Base-by-base conservation (phyloP, 2,329 filamentous ascomycete species). In the Fusarium veterinarium region DNA sequence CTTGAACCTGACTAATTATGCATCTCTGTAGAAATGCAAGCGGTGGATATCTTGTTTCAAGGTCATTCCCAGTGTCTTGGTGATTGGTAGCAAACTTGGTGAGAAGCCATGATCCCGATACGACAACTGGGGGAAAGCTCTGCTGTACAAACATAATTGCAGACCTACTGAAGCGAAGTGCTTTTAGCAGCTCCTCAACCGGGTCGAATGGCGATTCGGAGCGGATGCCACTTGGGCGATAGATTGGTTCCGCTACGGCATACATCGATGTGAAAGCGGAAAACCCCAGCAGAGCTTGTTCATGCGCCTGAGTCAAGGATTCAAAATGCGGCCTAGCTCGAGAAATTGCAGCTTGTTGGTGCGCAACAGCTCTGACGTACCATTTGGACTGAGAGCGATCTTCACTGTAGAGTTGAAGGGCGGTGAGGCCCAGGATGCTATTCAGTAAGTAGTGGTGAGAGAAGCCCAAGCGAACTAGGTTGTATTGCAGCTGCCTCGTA, bases 151-250 rank as follows among this genome's bases (percentile, higher is more conserved):
- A 46, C 44, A 30, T n/a, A 8, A 46, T 16, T 16, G 44, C 30
- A 16, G 44, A 46, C 3, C 44, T 46, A 4, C 44, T 46, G 13
- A 46, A 46, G 25, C 25, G 9, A 8, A 46, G 44, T 2, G 25
- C 44, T 8, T 8, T n/a, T 2, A 46, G 19, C 4, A 46, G 19
- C 19, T 46, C 44, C 19, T 46, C 25, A 16, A 46, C 44, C 9
- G 44, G 44, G 19, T 46, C 25, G 13, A 46, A 46, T 4, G 44
- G 25, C 4, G 44, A 16, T n/a, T 46, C 44, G 1, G 25, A 6
- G 25, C 13, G 1, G 8, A 46, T n/a, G 6, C 25, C 9, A 11
- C 6, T n/a, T 0, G 25, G 44, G 25, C 25, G 44, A 30, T 46
- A n/a, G 6, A 46, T 5, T n/a, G 44, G 44, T 16, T 46, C 44